phyloP scores from a whole-genome alignment of 495 filamentous ascomycete species.

The Penicillium ochrochloron region DNA sequence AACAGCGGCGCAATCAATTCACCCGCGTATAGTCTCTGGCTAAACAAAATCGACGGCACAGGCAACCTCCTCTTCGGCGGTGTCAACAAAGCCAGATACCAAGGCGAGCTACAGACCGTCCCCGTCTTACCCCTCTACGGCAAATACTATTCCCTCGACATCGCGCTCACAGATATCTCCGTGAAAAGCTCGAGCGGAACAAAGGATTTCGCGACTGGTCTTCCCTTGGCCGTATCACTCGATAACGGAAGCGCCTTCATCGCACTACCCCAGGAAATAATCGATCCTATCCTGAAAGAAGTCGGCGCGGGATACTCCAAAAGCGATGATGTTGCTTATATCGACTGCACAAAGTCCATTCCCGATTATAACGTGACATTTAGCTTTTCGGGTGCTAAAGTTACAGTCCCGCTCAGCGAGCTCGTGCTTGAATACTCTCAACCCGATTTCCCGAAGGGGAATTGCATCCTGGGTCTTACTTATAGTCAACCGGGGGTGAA shows the following conservation, averaged over 20 bases:
- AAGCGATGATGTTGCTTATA: slow-evolving; percentile 46
- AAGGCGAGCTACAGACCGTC: slow-evolving; percentile 67
- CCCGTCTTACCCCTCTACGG: slow-evolving; percentile 61
- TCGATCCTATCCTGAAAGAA: slow-evolving; percentile 59
- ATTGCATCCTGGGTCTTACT: slow-evolving; percentile 72
- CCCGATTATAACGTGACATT: slow-evolving; percentile 66
- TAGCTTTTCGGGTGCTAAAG: slow-evolving; percentile 55
- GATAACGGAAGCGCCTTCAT: slow-evolving; percentile 79
- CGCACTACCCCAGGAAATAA: slow-evolving; percentile 71
- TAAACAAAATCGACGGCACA: slow-evolving; percentile 76
- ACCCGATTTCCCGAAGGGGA: slow-evolving; percentile 29
- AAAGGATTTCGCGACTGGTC: slow-evolving; percentile 49
- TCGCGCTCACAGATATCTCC: slow-evolving; percentile 68
- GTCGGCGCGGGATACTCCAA: slow-evolving; percentile 65
- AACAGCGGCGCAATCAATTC: slow-evolving; percentile 68
- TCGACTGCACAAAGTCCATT: slow-evolving; percentile 66
- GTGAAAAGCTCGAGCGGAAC: slow-evolving; percentile 39
- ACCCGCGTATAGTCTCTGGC: slow-evolving; percentile 82
- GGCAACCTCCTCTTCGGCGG: slow-evolving; percentile 88
- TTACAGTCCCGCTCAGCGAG: slow-evolving; percentile 33
- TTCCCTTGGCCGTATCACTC: slow-evolving; percentile 70
- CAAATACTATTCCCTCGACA: slow-evolving; percentile 68
- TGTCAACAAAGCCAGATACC: slow-evolving; percentile 77
- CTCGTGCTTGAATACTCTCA: slow-evolving; percentile 26
- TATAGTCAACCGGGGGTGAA: slow-evolving; percentile 59